phyloP scores from a whole-genome alignment of 2,329 filamentous ascomycete species.

The Passalora sequoiae region DNA sequence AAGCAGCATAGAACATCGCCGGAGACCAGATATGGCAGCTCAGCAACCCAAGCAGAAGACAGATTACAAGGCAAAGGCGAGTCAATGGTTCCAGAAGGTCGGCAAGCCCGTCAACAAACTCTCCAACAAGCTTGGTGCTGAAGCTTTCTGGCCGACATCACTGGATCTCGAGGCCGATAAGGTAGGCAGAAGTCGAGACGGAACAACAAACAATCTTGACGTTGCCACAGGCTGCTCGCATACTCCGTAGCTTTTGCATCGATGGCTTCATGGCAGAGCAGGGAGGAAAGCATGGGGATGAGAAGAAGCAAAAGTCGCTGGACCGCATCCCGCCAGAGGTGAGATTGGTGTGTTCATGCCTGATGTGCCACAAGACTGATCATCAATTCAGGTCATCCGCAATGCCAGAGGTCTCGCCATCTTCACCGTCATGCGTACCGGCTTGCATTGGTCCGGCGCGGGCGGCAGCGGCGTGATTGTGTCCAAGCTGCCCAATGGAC shows the following conservation, averaged over 20 bases:
- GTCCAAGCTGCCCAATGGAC: constrained; percentile 73
- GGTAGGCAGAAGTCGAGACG: too few species aligned
- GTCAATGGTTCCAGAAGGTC: constrained; percentile 54
- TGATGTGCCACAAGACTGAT: too few species aligned
- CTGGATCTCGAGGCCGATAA: constrained; percentile 84
- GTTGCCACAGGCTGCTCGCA: constrained; percentile 77
- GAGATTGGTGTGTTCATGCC: background rate
- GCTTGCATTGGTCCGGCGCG: constrained; percentile 82
- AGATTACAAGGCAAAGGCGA: constrained; percentile 7
- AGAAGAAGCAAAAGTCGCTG: constrained; percentile 55
- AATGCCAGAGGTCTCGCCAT: constrained; percentile 84
- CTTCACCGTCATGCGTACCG: constrained; percentile 90
- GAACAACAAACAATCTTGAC: too few species aligned
- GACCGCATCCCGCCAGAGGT: constrained; percentile 71
- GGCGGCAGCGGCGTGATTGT: constrained; percentile 83
- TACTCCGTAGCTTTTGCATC: constrained; percentile 75
- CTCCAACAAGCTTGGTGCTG: constrained; percentile 70
- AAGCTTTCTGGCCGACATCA: constrained; percentile 77
- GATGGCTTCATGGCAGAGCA: constrained; percentile 57
- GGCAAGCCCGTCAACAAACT: constrained; percentile 73
- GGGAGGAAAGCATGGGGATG: constrained; percentile 26
- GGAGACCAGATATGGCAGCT: background rate
- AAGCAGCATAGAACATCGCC: background rate
- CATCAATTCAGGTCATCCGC: constrained; percentile 61
- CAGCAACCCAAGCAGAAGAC: background rate